Conservation (phyloP, 2,329 filamentous ascomycete species). For the Trichothecium roseum region DNA sequence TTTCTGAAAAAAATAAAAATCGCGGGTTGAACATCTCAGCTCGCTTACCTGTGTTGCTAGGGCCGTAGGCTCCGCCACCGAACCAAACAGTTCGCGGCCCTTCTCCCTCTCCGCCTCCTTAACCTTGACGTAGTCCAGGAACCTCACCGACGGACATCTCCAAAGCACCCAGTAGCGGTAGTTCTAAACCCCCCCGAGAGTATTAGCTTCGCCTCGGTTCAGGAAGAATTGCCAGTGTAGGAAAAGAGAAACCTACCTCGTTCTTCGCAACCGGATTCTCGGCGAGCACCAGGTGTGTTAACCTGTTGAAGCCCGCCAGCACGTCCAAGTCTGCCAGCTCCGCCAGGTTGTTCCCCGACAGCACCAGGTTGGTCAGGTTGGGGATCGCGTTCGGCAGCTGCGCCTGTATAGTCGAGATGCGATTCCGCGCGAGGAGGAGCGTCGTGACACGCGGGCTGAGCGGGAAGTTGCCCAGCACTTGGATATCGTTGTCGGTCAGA, state of each 20-base stretch:
- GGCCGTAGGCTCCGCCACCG: constrained; percentile 63
- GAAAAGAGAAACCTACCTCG: constrained; percentile 54
- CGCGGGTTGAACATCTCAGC: too few relatives aligned
- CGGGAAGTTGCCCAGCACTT: constrained; percentile 82
- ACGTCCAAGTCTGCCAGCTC: constrained; percentile 84
- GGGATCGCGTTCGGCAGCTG: constrained; percentile 66
- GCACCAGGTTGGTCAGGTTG: constrained; percentile 69
- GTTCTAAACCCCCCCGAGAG: constrained; percentile 44
- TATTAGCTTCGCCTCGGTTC: not conserved
- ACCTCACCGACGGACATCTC: constrained; percentile 74
- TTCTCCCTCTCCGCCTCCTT: constrained; percentile 72
- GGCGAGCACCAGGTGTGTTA: constrained; percentile 72
- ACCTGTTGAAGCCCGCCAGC: constrained; percentile 53
- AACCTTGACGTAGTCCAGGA: constrained; percentile 88
- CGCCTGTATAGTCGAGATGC: constrained; percentile 71
- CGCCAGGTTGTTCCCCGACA: constrained; percentile 70
- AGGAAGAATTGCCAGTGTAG: not conserved
- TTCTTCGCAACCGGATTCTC: constrained; percentile 89
- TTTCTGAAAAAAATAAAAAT: too few relatives aligned
- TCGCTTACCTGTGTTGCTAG: constrained; percentile 67
- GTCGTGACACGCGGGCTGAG: constrained; percentile 80
- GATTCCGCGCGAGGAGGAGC: constrained; percentile 81
- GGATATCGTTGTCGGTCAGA: constrained; percentile 96
- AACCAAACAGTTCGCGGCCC: constrained; percentile 76
- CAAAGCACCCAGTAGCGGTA: constrained; percentile 90